Conservation (phyloP, 2,329 filamentous ascomycete genomes). For the Cytospora leucostoma region DNA sequence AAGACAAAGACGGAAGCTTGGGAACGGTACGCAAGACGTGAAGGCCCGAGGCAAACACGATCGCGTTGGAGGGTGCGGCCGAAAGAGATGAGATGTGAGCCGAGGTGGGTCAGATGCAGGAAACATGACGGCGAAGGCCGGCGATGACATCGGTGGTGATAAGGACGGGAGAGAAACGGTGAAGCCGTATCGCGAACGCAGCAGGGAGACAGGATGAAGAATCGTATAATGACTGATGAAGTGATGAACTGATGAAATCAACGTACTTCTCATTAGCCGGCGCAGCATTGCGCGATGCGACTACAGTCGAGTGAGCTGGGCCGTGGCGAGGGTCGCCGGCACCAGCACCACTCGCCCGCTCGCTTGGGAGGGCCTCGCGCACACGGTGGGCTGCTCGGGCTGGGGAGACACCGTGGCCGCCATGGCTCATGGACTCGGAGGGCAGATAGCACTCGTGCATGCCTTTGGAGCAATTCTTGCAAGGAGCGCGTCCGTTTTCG, state of each 20-base stretch:
- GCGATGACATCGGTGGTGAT: slow-evolving; percentile 9
- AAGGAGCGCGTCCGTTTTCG: slow-evolving; percentile 62
- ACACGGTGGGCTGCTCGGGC: slow-evolving; percentile 53
- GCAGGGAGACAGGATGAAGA: slow-evolving; percentile 11
- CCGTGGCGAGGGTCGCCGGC: slow-evolving; percentile 43
- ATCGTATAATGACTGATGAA: slow-evolving; percentile 6
- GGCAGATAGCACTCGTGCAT: slow-evolving; percentile 66
- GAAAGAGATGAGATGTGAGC: slow-evolving; percentile 11
- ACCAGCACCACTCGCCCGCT: slow-evolving; percentile 50
- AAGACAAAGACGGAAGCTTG: not conserved
- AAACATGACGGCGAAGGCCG: slow-evolving; percentile 14
- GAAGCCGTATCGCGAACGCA: slow-evolving; percentile 7
- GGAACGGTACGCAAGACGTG: not conserved
- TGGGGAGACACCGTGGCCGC: slow-evolving; percentile 58
- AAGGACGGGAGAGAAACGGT: slow-evolving; percentile 7
- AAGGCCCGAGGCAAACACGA: not conserved
- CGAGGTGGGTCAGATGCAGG: slow-evolving; percentile 6
- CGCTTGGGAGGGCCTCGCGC: slow-evolving; percentile 56
- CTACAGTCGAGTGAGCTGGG: slow-evolving; percentile 43
- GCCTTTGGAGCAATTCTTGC: slow-evolving; percentile 64
- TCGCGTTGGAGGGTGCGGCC: not conserved
- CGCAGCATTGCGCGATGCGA: slow-evolving; percentile 50
- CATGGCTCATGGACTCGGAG: slow-evolving; percentile 61
- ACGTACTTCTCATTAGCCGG: slow-evolving; percentile 58
- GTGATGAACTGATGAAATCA: slow-evolving; percentile 18